Evolutionary conservation across 2,329 filamentous ascomycete genomes (phyloP), one percentile per base, ranked within the genome.

Genomic region (Cladophialophora immunda): DNA sequence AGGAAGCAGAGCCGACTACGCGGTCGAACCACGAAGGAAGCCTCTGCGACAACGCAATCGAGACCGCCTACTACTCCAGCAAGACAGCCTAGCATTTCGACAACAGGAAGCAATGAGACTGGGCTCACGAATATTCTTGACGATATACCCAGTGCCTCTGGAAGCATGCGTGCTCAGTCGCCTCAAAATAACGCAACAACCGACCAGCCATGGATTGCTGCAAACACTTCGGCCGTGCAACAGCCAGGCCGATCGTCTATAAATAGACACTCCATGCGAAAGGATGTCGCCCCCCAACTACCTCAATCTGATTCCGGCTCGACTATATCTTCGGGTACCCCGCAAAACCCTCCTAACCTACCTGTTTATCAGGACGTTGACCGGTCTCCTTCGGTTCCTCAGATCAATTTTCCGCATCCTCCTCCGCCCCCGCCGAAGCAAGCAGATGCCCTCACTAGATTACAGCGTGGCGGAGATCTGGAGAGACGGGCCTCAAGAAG

Each of bases 1-100:
- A 90, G 94, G 79, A 99, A 99, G 79, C 95, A 99, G 77, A 94
- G 97, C 76, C 92, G 93, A 74, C 81, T 99, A 74, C 83, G 88
- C 53, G 86, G 87, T 69, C 84, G 85, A 67, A 83, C 19, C 3
- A 30, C 66, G 79, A 82, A 62, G 80, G 81, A 71, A 83, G 85
- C 62, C 80, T 87, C 60, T 82, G 77, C 61, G 78, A 80, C 54
- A 11, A 55, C 65, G 22, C 68, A 70, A 58, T 11, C 58, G 52
- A 63, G 61, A 36, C 56, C 52, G 17, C 59, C 63, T 50, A 36
- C 30, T 34, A 56, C 38, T 17, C 64, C 58, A 27, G 77, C 72
- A 73, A 80, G 76, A 73, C 83, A 80, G 73, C 79, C 74, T 75
- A 84, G 79, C 68, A 78, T 81, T 2, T 82, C 82, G 34, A 86